Percentiles rank a stretch among this genome's conserved stretches.
phyloP scores from a whole-genome alignment of 805 yeast species.

The Diddensiella caesifluorescens region DNA sequence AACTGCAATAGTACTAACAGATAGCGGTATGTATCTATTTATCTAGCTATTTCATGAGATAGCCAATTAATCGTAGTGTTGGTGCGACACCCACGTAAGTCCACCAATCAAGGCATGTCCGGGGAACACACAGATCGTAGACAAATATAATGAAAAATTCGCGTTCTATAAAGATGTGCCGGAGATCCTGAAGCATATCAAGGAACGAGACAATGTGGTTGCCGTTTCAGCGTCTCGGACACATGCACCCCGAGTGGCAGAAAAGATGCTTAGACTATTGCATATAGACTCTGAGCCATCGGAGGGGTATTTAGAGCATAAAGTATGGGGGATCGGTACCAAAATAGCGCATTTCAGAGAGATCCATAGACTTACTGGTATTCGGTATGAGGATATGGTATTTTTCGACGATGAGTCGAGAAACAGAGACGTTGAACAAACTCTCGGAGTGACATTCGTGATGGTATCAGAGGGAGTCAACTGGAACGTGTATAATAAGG shows the following conservation, averaged over 20 bases:
- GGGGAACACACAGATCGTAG: slow-evolving; percentile 41
- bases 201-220: slow-evolving; percentile 41
- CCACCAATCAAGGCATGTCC: slow-evolving; percentile 48
- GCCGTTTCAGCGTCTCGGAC: slow-evolving; percentile 73
- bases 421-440: slow-evolving; percentile 63
- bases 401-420: slow-evolving; percentile 77
- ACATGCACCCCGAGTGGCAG: slow-evolving; percentile 70
- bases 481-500: slow-evolving; percentile 44
- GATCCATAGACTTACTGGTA: slow-evolving; percentile 44
- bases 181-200: slow-evolving; percentile 50
- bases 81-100: slow-evolving; percentile 73
- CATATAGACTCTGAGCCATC: slow-evolving; percentile 51
- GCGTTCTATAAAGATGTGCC: slow-evolving; percentile 65
- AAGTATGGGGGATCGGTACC: slow-evolving; percentile 39
- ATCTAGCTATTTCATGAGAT: too few relatives aligned
- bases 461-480: slow-evolving; percentile 60
- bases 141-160: slow-evolving; percentile 50
- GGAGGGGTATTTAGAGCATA: slow-evolving; percentile 43
- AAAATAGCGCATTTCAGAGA: slow-evolving; percentile 49
- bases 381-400: slow-evolving; percentile 47
- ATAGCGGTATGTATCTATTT: slow-evolving; percentile 10
- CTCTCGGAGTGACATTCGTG: slow-evolving; percentile 64
- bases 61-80: too few relatives aligned
- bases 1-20: background rate
- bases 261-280: slow-evolving; percentile 49